phyloP scores from a whole-genome alignment of 2,329 filamentous ascomycete species.

The Paecilomyces formosus region DNA sequence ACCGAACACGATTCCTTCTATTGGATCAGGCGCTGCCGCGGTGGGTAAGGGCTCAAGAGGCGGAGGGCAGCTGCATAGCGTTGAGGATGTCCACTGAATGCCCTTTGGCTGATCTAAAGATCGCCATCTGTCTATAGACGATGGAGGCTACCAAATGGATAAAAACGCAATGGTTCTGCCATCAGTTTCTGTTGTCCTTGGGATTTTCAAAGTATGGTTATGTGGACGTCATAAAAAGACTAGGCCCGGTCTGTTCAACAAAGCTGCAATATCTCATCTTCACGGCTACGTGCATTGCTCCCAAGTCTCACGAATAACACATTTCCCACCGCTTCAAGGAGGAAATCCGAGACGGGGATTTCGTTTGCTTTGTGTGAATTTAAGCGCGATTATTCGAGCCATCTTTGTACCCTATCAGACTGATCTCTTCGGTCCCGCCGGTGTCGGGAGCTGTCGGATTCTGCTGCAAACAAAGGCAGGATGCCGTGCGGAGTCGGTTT shows the following conservation, averaged over 20 bases:
- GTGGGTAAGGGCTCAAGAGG: neutral
- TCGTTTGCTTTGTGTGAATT: neutral
- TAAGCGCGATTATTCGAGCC: neutral
- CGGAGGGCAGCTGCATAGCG: neutral
- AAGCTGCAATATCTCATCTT: neutral
- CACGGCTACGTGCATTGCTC: neutral
- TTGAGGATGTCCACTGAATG: neutral
- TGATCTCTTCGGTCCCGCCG: neutral
- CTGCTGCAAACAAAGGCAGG: neutral
- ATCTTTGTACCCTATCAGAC: neutral
- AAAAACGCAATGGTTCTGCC: neutral
- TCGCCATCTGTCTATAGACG: neutral
- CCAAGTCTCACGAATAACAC: neutral
- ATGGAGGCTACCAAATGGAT: neutral
- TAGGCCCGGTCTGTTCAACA: neutral
- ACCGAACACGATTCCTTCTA: neutral
- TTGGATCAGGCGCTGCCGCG: neutral
- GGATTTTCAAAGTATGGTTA: neutral
- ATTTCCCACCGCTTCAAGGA: neutral
- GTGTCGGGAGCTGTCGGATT: neutral
- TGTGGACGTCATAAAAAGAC: neutral
- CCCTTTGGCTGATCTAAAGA: neutral
- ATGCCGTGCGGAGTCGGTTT: neutral
- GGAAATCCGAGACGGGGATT: neutral
- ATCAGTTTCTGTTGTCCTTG: neutral